Evolutionary conservation across 1,284 basidiomycete species (phyloP).

Genomic region (Marasmius sp.): DNA sequence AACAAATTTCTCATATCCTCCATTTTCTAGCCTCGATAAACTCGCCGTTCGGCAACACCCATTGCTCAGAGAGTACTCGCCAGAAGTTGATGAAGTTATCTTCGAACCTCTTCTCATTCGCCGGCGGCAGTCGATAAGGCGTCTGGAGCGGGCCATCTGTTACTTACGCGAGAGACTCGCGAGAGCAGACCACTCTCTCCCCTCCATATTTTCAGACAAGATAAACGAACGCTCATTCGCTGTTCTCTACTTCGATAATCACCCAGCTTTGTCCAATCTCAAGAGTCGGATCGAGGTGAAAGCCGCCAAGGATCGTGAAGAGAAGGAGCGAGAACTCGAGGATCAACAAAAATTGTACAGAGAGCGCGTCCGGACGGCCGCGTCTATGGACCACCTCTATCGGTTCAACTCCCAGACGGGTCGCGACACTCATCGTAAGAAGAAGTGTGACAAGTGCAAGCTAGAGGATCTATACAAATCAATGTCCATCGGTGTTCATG

Average conservation of each 20-base stretch:
- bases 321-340: constrained; percentile 25
- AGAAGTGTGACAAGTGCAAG: constrained; percentile 31
- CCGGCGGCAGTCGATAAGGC: constrained; percentile 22
- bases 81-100: constrained; percentile 37
- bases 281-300: constrained; percentile 25
- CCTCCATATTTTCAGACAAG: constrained; percentile 2
- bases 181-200: constrained; percentile 1
- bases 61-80: constrained; percentile 41
- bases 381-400: background rate
- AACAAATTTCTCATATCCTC: background rate
- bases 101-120: constrained; percentile 40
- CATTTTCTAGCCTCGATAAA: constrained; percentile 34
- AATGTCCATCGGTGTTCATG: constrained; percentile 38
- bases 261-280: constrained; percentile 19
- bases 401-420: background rate
- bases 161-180: constrained; percentile 31
- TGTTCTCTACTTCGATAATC: constrained; percentile 28
- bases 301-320: constrained; percentile 15
- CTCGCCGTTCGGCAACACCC: constrained; percentile 30
- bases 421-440: background rate
- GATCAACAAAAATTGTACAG: constrained; percentile 17
- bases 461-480: constrained; percentile 17
- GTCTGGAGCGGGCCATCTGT: constrained; percentile 23
- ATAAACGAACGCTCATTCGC: constrained; percentile 21
- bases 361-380: constrained; percentile 11